Evolutionary conservation across 257 asterid species (phyloP), one percentile per base, ranked within the genome.

Genomic region (Schizonepeta tenuifolia): DNA sequence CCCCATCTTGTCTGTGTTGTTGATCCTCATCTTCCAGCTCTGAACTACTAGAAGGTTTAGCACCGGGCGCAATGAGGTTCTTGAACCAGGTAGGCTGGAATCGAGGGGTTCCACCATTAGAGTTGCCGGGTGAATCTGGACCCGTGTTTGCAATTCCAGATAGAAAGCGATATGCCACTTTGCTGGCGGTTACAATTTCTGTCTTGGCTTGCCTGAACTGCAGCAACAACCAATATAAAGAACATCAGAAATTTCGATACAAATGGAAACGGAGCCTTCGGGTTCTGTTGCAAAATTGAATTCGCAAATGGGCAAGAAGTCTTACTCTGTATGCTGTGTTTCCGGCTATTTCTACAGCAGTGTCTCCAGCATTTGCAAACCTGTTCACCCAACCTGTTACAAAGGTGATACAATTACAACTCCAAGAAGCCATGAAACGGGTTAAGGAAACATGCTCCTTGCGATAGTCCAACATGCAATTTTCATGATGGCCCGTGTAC

Each of bases 381-480:
- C 96, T 88, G 90, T 94, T 94, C 58, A 94, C 93, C 97, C 98
- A 94, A 66, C 98, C 97, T 94, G 90, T 70, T 40, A 72, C 44
- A 41, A 68, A 74, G 22, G 36, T 46, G 47, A 70, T 75, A 36
- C 78, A 76, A 53, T 63, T 20, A 75, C 61, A 60, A 53, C 36
- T 33, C 20, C 43, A 41, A 11, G 49, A 69, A 69, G 36, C 31
- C 50, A 61, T 5, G 54, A 43, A 62, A 38, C 9, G 36, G 15
- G 51, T 22, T 24, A 0, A 51, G n/a, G 57, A 46, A 43, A 64
- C 22, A 26, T 53, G 56, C 24, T 65, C 28, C 57, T 50, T 21
- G 64, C 10, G 18, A 56, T 62, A 31, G 6, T 31, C 6, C 55
- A 69, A 57, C 28, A 24, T 47, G 49, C 46, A 50, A 20, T 66